Evolutionary conservation across 441 rosid genomes (phyloP).

Genomic region (Heliophila coronopifolia): DNA sequence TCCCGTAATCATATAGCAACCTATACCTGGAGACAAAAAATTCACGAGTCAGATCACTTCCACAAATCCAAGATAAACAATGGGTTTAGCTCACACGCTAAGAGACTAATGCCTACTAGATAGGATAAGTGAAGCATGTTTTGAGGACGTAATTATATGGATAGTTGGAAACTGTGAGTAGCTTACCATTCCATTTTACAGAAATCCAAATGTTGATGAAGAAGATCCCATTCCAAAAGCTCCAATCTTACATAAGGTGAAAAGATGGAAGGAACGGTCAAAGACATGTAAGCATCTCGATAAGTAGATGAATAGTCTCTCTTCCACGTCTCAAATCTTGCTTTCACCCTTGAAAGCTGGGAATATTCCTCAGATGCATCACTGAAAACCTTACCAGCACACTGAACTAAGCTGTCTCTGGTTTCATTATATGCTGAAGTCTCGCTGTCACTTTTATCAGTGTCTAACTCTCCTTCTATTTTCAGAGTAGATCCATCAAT

Average conservation of each 20-base stretch:
- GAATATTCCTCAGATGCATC: slow-evolving; percentile 92
- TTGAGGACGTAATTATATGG: not conserved
- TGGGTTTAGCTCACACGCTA: not conserved
- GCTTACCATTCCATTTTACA: slow-evolving; percentile 80
- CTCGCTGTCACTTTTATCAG: slow-evolving; percentile 92
- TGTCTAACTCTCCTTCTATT: slow-evolving; percentile 90
- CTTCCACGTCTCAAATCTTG: slow-evolving; percentile 80
- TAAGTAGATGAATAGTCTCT: slow-evolving; percentile 65
- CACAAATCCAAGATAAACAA: not conserved
- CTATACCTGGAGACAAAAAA: slow-evolving; percentile 60
- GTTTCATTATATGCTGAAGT: slow-evolving; percentile 66
- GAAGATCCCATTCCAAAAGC: slow-evolving; percentile 91
- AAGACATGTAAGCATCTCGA: slow-evolving; percentile 86
- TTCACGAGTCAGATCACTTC: slow-evolving; percentile 16
- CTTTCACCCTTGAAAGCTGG: slow-evolving; percentile 68
- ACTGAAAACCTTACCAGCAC: slow-evolving; percentile 73
- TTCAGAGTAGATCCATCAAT: slow-evolving; percentile 46
- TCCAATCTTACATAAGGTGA: slow-evolving; percentile 89
- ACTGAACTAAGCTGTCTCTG: slow-evolving; percentile 55
- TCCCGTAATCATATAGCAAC: slow-evolving; percentile 67
- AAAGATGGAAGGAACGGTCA: slow-evolving; percentile 74
- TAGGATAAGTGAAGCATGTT: not conserved
- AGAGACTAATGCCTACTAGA: not conserved
- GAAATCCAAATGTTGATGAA: slow-evolving; percentile 67
- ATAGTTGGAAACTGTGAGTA: slow-evolving; percentile 2